These are phyloP conservation scores for Camellia sinensis DNA, from an alignment of 148 eudicot genomes.

Conservation along the genomic window DNA sequence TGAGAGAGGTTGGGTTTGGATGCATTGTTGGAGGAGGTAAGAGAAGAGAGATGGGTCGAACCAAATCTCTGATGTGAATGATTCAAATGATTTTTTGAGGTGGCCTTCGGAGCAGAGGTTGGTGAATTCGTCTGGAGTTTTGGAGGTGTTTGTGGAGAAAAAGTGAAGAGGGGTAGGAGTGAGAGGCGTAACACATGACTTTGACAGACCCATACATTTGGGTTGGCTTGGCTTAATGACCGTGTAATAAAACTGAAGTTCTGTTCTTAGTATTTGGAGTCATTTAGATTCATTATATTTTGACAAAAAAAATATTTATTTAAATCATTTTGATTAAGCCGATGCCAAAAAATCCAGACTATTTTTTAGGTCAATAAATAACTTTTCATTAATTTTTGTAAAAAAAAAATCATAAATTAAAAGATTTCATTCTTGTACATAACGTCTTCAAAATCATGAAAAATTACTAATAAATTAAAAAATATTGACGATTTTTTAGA, in stretches of 20 bases:
- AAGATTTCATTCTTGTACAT: too few species aligned
- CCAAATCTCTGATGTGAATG: slow-evolving; percentile 44
- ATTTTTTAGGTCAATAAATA: too few species aligned
- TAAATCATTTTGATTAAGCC: too few species aligned
- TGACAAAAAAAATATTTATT: too few species aligned
- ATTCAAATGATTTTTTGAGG: slow-evolving; percentile 60
- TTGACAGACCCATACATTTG: slow-evolving; percentile 31
- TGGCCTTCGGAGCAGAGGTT: slow-evolving; percentile 50
- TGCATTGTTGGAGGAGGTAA: slow-evolving; percentile 54
- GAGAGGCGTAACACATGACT: slow-evolving; percentile 19
- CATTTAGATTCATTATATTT: too few species aligned
- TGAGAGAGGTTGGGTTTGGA: slow-evolving; percentile 37
- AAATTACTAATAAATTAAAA: too few species aligned
- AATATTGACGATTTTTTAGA: too few species aligned
- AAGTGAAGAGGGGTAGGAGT: slow-evolving; percentile 10
- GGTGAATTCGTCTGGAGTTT: slow-evolving; percentile 22
- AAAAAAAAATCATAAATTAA: too few species aligned
- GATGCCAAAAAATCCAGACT: too few species aligned
- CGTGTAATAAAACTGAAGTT: neutral
- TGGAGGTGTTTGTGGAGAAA: slow-evolving; percentile 26
- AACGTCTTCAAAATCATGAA: too few species aligned
- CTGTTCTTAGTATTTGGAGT: neutral
- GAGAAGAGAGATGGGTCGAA: slow-evolving; percentile 58
- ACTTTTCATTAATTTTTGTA: too few species aligned
- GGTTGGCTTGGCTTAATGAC: slow-evolving; percentile 14